A percentile compares a stretch with the other conserved stretches of the same genome.
Conservation (phyloP, 2,329 filamentous ascomycete genomes). For the Epichloe amarillans region DNA sequence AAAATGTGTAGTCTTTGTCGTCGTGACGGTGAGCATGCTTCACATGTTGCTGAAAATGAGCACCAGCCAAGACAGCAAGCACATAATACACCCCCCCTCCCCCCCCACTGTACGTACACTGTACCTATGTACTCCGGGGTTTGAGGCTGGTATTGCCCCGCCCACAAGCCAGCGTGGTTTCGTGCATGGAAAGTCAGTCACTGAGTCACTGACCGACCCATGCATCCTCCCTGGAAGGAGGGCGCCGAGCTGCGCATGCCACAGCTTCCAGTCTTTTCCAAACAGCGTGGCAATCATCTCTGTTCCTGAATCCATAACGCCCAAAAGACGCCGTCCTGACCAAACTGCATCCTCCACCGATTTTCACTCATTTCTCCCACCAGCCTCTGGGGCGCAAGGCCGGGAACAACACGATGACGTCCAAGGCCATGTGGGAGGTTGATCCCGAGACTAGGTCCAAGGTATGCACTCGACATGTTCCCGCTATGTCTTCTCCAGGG, state of each 20-base stretch:
- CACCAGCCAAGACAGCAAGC: no score
- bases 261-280: not conserved
- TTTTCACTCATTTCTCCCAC: no score
- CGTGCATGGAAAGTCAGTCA: no score
- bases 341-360: not conserved
- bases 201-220: no score
- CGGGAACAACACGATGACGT: slow-evolving; percentile 32
- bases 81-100: no score
- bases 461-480: slow-evolving; percentile 35
- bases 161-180: not conserved
- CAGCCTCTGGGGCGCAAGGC: not conserved
- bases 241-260: not conserved
- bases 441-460: slow-evolving; percentile 95
- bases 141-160: not conserved
- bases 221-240: no score
- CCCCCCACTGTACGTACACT: no score
- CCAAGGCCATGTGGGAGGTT: slow-evolving; percentile 93
- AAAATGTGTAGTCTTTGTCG: not conserved
- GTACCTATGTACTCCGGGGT: not conserved
- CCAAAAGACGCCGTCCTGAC: not conserved
- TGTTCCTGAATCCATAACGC: not conserved
- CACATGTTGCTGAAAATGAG: not conserved
- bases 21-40: not conserved
- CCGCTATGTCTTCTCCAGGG: not conserved
- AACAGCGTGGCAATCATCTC: not conserved